Conservation (phyloP, 1,284 basidiomycete species). For the Malassezia furfur region DNA sequence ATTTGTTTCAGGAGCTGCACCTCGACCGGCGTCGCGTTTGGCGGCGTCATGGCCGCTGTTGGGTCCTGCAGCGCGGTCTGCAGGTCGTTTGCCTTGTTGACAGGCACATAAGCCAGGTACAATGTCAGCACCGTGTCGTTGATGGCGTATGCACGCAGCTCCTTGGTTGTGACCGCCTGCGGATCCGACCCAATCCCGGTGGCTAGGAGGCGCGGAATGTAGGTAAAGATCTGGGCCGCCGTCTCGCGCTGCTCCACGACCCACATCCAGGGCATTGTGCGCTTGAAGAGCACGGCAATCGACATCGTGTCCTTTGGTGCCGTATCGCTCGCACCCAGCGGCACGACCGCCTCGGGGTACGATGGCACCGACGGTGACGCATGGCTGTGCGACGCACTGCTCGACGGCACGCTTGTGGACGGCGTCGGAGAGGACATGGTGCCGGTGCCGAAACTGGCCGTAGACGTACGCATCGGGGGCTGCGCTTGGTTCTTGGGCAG, state of each 20-base stretch:
- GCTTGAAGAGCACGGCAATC: slow-evolving; percentile 34
- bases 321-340: background rate
- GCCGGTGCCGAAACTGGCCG: no score
- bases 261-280: slow-evolving; percentile 35
- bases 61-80: background rate
- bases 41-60: slow-evolving; percentile 20
- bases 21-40: slow-evolving; percentile 25
- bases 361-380: background rate
- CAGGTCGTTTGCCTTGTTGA: background rate
- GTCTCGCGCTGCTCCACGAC: slow-evolving; percentile 34
- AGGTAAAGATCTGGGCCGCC: slow-evolving; percentile 44
- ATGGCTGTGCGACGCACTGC: background rate
- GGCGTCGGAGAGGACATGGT: background rate
- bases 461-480: background rate
- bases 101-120: slow-evolving; percentile 40
- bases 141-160: background rate
- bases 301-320: background rate
- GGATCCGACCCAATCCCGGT: slow-evolving; percentile 6
- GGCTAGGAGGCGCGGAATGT: slow-evolving; percentile 37
- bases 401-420: background rate
- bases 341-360: slow-evolving; percentile 2
- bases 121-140: slow-evolving; percentile 22
- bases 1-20: slow-evolving; percentile 34
- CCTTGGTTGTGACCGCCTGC: background rate
- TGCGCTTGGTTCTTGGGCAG: background rate